Conservation (phyloP, 1,284 basidiomycete species). For the Trametes pubescens region DNA sequence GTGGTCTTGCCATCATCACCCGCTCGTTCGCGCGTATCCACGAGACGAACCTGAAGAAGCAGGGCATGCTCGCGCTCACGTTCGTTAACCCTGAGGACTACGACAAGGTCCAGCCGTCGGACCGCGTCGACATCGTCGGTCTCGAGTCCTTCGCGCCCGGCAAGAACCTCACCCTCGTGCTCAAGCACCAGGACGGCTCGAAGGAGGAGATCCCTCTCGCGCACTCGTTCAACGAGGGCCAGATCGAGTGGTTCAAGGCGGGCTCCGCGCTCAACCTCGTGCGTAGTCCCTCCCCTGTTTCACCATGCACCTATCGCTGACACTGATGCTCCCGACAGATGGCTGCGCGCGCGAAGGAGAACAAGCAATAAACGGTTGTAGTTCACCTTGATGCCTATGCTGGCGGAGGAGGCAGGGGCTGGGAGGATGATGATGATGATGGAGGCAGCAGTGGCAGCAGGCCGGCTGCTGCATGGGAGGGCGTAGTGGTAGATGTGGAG, state of each 20-base stretch:
- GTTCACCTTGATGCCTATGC: neutral
- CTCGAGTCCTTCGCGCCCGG: constrained; percentile 87
- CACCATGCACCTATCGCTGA: neutral
- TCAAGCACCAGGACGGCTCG: constrained; percentile 85
- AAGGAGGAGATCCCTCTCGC: constrained; percentile 78
- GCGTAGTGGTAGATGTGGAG: constrained; percentile 9
- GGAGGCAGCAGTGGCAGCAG: neutral
- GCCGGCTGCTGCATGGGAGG: neutral
- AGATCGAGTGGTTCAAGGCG: constrained; percentile 96
- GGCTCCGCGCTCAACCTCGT: constrained; percentile 88
- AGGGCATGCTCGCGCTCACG: constrained; percentile 93
- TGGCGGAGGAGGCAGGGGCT: neutral
- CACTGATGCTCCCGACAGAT: constrained; percentile 45
- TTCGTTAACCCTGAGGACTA: constrained; percentile 92
- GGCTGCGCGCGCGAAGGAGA: constrained; percentile 61
- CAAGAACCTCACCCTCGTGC: constrained; percentile 83
- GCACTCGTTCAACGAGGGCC: constrained; percentile 88
- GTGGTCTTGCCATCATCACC: constrained; percentile 94
- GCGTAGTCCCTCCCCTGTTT: constrained; percentile 38
- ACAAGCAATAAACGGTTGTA: constrained; percentile 25
- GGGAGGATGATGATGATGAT: too few relatives aligned
- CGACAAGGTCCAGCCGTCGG: constrained; percentile 85
- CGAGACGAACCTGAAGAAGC: constrained; percentile 98
- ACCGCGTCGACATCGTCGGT: constrained; percentile 87
- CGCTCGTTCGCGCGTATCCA: constrained; percentile 98